Base-by-base conservation (phyloP, 768 basidiomycete genomes). In the Boletellus emodensis region DNA sequence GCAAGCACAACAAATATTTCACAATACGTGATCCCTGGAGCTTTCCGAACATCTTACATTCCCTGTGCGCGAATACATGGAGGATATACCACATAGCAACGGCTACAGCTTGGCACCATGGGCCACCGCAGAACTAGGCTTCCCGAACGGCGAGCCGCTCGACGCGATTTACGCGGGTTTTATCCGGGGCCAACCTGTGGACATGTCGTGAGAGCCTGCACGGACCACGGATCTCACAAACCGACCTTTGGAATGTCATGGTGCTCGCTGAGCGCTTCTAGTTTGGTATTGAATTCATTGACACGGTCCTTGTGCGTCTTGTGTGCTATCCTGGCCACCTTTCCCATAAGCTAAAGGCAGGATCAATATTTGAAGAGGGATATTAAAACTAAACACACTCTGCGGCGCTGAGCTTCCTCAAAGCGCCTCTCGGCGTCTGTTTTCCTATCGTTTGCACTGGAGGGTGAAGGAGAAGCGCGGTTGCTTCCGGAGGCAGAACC, bases 281-380 rank as follows among this genome's bases (percentile, higher is more conserved):
- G 75, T 64, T 94, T 88, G 22, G 79, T 61, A 63, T 96, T 96
- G 61, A 94, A 91, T 61, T 94, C 91, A 56, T 81, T 83, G 34
- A 96, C 93, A 38, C 93, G 85, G 53, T 96, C 93, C 71, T 96
- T 96, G 71, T 96, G 93, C 6, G 89, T 91, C 72, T 88, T 90
- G 61, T 74, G 74, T 0, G 93, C 92, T 61, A 89, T 62, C 69
- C 82, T 89, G 15, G 80, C 77, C 15, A 94, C 88, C 58, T 81
- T 82, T 53, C 83, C 80, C 20, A 79, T 78, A 40, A 93, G 79
- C 91, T 94, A 38, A n/a, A 13, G 44, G 34, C 45, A 17, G 24
- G 44, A 40, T 69, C 17, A 63, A 51, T 13, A 24, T 8, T 24
- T 36, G 15, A 24, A n/a, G 28, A 34, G 14, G 4, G 37, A 36